Conservation (phyloP, 208 protist species). For the Blechomonas ayalai region DNA sequence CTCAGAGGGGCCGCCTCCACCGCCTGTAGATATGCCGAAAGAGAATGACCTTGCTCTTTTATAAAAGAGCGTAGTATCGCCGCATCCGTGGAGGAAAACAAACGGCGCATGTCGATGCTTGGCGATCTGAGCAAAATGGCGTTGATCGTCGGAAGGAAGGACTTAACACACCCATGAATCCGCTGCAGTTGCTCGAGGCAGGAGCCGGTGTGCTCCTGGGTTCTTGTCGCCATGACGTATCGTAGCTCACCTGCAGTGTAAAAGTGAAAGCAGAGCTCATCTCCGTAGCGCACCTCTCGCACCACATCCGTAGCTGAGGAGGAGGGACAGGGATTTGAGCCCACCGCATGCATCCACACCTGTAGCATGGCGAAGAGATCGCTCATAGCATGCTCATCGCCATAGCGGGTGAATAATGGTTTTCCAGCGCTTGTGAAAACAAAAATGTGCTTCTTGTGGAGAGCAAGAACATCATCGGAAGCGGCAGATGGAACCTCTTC, state of each 20-base stretch:
- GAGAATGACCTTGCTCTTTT: slow-evolving; percentile 26
- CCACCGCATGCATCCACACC: slow-evolving; percentile 51
- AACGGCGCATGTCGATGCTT: slow-evolving; percentile 43
- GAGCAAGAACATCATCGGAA: slow-evolving; percentile 16
- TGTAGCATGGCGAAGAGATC: slow-evolving; percentile 67
- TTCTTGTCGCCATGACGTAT: slow-evolving; percentile 44
- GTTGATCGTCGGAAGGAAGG: slow-evolving; percentile 50
- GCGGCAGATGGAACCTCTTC: not conserved
- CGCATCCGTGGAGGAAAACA: slow-evolving; percentile 44
- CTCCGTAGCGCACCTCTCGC: too few species aligned
- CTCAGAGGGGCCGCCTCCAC: slow-evolving; percentile 28
- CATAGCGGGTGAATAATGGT: slow-evolving; percentile 72
- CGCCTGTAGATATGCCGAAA: slow-evolving; percentile 38
- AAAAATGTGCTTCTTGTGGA: slow-evolving; percentile 69
- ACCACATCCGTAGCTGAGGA: too few species aligned
- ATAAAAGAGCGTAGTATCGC: slow-evolving; percentile 39
- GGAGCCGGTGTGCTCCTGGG: slow-evolving; percentile 7
- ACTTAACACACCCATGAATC: slow-evolving; percentile 41
- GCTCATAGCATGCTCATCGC: slow-evolving; percentile 35
- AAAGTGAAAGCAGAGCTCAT: slow-evolving; percentile 40
- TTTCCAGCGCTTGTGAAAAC: slow-evolving; percentile 82
- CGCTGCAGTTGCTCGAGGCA: slow-evolving; percentile 41
- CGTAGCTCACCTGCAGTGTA: slow-evolving; percentile 32
- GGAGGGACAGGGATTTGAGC: too few species aligned
- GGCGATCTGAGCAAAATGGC: slow-evolving; percentile 29